phyloP scores from a whole-genome alignment of 176 grass and related monocot species.

The Miscanthus lutarioriparius region DNA sequence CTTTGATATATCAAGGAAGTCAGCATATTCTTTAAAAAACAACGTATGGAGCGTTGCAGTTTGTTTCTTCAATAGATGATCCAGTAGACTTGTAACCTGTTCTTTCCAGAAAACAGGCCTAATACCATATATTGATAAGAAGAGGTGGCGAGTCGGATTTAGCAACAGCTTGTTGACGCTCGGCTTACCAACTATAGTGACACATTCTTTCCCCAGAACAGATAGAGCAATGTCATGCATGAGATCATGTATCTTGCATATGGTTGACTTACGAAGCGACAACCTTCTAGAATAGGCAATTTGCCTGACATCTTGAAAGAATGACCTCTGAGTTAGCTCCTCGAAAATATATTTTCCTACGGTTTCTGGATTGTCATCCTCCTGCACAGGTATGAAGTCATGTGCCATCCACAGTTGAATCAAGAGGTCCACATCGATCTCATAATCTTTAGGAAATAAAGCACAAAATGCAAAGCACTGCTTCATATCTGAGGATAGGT shows the following conservation, averaged over 20 bases:
- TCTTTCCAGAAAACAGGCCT: too few species aligned
- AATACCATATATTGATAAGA: not conserved
- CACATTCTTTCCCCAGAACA: not conserved
- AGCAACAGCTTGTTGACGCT: not conserved
- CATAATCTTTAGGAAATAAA: not conserved
- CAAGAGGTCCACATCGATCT: not conserved
- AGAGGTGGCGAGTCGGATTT: not conserved
- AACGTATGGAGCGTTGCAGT: too few species aligned
- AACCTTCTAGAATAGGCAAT: not conserved
- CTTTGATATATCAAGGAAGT: too few species aligned
- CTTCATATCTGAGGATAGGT: not conserved
- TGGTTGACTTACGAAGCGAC: not conserved
- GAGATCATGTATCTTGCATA: not conserved
- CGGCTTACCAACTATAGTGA: not conserved
- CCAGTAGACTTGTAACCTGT: too few species aligned
- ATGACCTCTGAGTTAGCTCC: not conserved
- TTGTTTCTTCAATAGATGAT: too few species aligned
- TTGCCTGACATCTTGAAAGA: conserved; percentile 5
- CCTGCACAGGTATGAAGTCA: not conserved
- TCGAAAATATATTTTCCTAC: not conserved
- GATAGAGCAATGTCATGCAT: not conserved
- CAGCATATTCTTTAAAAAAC: too few species aligned
- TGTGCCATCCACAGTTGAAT: not conserved
- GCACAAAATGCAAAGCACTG: not conserved
- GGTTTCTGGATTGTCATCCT: not conserved